Base-by-base conservation (phyloP, 129 eudicot species). In the Chrysanthemum lavandulifolium region DNA sequence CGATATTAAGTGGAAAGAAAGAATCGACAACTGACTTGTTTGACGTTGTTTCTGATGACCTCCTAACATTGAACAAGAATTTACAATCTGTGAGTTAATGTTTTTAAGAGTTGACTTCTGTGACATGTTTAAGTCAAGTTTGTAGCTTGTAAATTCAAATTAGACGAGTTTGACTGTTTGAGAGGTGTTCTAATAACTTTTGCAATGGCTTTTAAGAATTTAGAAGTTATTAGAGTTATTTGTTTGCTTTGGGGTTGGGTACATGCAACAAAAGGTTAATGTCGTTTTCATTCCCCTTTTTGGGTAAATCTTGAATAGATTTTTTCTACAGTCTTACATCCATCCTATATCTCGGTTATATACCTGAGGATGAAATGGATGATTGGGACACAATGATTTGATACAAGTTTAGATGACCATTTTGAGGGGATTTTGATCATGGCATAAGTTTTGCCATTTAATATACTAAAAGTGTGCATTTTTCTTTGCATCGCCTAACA, bases 41-140 rank as follows among this genome's bases (percentile, higher is more conserved):
- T 82, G 95, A 89, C 83, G 84, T 80, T 76, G 98, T 92, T 85
- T 90, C 95, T 47, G 92, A 89, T 56, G 98, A 92, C 55, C 90
- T 92, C 23, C 66, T 77, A 16, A 82, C 88, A 43, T 79, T 92
- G 81, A 92, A 92, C 87, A 92, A 89, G 74, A 92, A 92, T 75
- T 83, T 92, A 18, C 89, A 83, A 78, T 85, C 89, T 49, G 98
- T 92, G 83, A 87, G 98, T 80, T 60, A 21, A 56, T 2, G 63
- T 31, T 52, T 58, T 65, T 40, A 40, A 40, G 9, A 6, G 45
- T 40, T 45, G 16, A 51, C 49, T 70, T 40, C 45, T 6, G 45
- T 51, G 59, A 70, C 31, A 50, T 10, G 4, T 56, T 70, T 40
- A 48, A 61, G 33, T 70, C 55, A 69, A 51, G 11, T 69, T 61